These are phyloP conservation scores for Gonapodya sp. DNA, from an alignment of 192 early-diverging fungal species.

Conservation along the genomic window DNA sequence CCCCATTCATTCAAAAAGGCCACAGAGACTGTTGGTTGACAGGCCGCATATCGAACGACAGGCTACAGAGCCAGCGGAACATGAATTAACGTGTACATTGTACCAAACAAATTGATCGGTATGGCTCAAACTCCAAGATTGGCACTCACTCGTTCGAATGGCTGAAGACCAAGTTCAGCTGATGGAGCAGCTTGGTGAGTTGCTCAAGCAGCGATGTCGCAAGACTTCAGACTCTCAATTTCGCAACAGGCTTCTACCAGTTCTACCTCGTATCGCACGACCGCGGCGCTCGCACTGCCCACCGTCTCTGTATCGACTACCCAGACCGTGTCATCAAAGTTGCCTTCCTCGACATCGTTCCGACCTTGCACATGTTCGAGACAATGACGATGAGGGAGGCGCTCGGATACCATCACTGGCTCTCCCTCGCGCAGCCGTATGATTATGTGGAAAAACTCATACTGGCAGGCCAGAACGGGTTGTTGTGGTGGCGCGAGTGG, in stretches of 20 bases:
- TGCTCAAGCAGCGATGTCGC: background rate
- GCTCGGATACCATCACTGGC: constrained; percentile 4
- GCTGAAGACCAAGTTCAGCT: background rate
- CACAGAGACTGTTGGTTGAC: too few species aligned
- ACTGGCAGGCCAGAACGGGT: background rate
- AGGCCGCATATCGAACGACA: too few species aligned
- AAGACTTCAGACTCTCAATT: too few species aligned
- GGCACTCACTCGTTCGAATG: too few species aligned
- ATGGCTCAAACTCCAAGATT: too few species aligned
- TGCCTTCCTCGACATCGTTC: constrained; percentile 6
- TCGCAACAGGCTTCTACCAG: background rate
- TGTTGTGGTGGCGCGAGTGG: background rate
- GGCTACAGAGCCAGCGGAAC: too few species aligned
- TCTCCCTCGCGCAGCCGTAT: constrained; percentile 1
- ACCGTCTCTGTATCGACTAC: constrained; percentile 8
- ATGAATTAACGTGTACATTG: too few species aligned
- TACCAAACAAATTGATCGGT: too few species aligned
- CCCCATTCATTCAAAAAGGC: too few species aligned
- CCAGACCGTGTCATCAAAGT: background rate
- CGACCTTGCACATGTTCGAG: background rate
- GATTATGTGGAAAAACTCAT: background rate
- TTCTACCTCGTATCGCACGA: background rate
- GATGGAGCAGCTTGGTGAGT: background rate
- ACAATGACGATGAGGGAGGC: constrained; percentile 10
- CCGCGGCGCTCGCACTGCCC: background rate